Evolutionary conservation across 2,329 filamentous ascomycete genomes (phyloP).

Genomic region (Trichoderma cornu-damae): DNA sequence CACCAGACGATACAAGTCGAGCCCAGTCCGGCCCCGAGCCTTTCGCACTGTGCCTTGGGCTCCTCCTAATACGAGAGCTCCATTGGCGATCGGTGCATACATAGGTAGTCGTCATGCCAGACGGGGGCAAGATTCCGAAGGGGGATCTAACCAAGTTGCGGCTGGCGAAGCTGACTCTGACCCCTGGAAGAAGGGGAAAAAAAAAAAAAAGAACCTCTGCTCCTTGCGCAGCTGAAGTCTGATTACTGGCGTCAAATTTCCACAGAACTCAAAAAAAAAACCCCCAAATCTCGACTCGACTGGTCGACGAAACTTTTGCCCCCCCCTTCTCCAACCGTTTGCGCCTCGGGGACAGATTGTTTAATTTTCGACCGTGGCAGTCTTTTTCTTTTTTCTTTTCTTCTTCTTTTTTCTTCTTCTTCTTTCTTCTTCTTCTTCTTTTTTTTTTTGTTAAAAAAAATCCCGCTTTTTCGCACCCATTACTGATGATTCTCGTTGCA

Average conservation of each 20-base stretch:
- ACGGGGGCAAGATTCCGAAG: conserved; percentile 15
- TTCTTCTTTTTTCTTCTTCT: too few species aligned
- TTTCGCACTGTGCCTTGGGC: conserved; percentile 2
- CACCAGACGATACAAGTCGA: conserved; percentile 1
- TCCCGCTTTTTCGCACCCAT: not conserved
- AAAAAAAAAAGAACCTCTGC: conserved; percentile 4
- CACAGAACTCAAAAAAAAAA: too few species aligned
- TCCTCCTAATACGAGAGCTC: conserved; percentile 15
- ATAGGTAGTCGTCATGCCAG: conserved; percentile 8
- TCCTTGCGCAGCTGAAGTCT: conserved; percentile 12
- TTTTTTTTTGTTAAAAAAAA: too few species aligned
- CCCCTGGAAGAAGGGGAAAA: too few species aligned
- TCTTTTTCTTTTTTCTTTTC: too few species aligned
- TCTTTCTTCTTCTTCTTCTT: too few species aligned
- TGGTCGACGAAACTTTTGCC: not conserved
- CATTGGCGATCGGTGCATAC: conserved; percentile 11
- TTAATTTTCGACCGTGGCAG: too few species aligned
- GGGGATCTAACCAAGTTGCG: conserved; percentile 4
- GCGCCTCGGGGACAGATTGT: too few species aligned
- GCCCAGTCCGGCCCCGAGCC: not conserved
- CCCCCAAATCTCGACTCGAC: too few species aligned
- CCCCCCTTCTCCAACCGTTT: too few species aligned
- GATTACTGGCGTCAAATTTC: conserved; percentile 1
- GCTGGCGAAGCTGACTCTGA: conserved; percentile 9
- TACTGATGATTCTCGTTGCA: not conserved